Percentiles rank a stretch among this genome's conserved stretches.
Evolutionary conservation across 2,329 filamentous ascomycete genomes (phyloP).

Genomic region (Akanthomyces uredinophilus): DNA sequence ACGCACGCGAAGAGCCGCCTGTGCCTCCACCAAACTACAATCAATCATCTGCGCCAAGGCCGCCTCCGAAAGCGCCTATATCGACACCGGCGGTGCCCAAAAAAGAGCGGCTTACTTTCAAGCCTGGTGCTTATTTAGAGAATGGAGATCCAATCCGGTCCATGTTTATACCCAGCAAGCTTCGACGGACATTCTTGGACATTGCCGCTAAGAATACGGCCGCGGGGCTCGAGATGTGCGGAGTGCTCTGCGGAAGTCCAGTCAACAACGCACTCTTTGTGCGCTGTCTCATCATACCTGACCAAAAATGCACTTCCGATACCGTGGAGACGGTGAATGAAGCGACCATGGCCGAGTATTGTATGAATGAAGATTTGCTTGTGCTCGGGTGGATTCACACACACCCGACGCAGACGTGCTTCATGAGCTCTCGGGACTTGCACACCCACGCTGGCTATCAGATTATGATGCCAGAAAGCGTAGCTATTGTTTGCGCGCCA

Average conservation of each 20-base stretch:
- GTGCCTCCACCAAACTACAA: slow-evolving; percentile 14
- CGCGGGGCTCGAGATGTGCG: slow-evolving; percentile 86
- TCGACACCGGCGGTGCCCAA: slow-evolving; percentile 29
- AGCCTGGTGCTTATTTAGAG: slow-evolving; percentile 82
- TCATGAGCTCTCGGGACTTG: slow-evolving; percentile 90
- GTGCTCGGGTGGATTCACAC: slow-evolving; percentile 97
- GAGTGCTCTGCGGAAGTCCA: slow-evolving; percentile 83
- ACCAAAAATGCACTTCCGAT: slow-evolving; percentile 83
- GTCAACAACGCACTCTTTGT: slow-evolving; percentile 94
- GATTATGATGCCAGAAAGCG: slow-evolving; percentile 91
- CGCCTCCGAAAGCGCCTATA: slow-evolving; percentile 8
- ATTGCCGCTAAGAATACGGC: slow-evolving; percentile 72
- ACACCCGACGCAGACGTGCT: slow-evolving; percentile 92
- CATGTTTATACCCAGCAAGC: slow-evolving; percentile 73
- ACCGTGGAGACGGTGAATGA: slow-evolving; percentile 95
- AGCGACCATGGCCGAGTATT: slow-evolving; percentile 79
- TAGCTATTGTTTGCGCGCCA: slow-evolving; percentile 94
- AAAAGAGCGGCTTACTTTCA: slow-evolving; percentile 58
- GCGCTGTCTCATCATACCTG: slow-evolving; percentile 79
- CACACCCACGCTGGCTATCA: slow-evolving; percentile 95
- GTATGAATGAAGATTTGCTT: slow-evolving; percentile 75
- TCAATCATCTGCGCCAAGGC: neutral
- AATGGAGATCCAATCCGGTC: slow-evolving; percentile 82
- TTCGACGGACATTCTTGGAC: slow-evolving; percentile 70
- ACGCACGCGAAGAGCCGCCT: slow-evolving; percentile 3